Evolutionary conservation across 2,329 filamentous ascomycete species (phyloP), one percentile per base, ranked within the genome.

Genomic region (Exophiala sideris): DNA sequence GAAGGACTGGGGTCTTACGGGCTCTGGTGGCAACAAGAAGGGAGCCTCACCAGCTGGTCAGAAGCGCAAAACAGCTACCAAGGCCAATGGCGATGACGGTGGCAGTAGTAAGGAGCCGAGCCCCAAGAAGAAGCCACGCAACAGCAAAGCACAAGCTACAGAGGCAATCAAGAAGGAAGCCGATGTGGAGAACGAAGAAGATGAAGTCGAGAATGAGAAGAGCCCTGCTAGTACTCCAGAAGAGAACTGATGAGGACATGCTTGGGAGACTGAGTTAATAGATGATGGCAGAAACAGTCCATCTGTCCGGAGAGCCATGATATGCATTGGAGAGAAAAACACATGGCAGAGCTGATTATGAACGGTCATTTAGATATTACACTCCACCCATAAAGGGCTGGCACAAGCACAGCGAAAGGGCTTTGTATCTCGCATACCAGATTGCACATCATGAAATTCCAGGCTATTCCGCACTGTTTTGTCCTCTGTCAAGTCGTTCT

Each of bases 1-100:
- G 54, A 58, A 46, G 20, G 53, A 58, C 36, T 60, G 50, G 44
- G 60, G 60, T 29, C 18, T 62, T 2, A 50, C 57, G 1, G 45
- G 39, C 16, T 18, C 16, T 29, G 16, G 33, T 9, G 47, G 50
- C 12, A 39, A 48, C 46, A 53, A 50, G 6, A 53, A 39, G 18
- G 39, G 35, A 33, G 44, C 14, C 14, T 24, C 24, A 8, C 6
- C 45, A 8, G 42, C 24, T 41, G 5, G 14, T 12, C 34, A 14
- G 24, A 45, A 39, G 32, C 7, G 11, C 44, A 34, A 41, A 20
- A 16, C 47, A 10, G 12, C 48, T 47, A 12, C 29, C 32, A 21
- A 54, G 32, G 39, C 33, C 3, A 35, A 50, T 12, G 41, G 24
- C 11, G 44, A 33, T 5, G 41, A 54, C 5, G 11, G n/a, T 39